Evolutionary conservation across 2,329 filamentous ascomycete genomes (phyloP).

Genomic region (Sclerotinia nivalis): DNA sequence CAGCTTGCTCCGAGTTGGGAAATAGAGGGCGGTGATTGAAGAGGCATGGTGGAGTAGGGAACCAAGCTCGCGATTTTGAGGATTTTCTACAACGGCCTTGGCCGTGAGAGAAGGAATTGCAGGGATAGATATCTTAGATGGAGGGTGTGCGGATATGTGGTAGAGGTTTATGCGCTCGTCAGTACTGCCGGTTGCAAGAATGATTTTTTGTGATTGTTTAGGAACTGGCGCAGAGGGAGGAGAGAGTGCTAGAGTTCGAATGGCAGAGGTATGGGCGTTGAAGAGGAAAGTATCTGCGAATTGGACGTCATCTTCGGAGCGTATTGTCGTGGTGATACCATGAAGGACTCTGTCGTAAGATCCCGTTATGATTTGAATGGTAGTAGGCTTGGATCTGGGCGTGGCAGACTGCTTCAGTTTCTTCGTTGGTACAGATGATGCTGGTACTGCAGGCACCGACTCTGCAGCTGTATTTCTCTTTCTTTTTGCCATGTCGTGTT

Average conservation of each 20-base stretch:
- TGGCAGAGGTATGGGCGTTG: constrained; percentile 86
- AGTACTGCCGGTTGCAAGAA: constrained; percentile 86
- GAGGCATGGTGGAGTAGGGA: constrained; percentile 83
- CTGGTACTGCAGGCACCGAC: constrained; percentile 19
- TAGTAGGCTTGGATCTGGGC: constrained; percentile 44
- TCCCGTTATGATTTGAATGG: constrained; percentile 87
- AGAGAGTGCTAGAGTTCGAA: constrained; percentile 86
- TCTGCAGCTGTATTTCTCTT: constrained; percentile 37
- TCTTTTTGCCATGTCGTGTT: constrained; percentile 39
- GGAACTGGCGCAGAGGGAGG: constrained; percentile 63
- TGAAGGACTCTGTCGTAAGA: constrained; percentile 94
- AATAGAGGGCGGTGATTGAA: constrained; percentile 75
- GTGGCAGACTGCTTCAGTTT: constrained; percentile 35
- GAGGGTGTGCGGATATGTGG: constrained; percentile 73
- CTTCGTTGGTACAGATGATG: constrained; percentile 29
- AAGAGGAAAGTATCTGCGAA: constrained; percentile 96
- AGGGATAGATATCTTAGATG: constrained; percentile 56
- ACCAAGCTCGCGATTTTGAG: constrained; percentile 84
- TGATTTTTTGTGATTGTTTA: constrained; percentile 74
- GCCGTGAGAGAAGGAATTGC: constrained; percentile 67
- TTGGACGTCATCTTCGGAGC: constrained; percentile 50
- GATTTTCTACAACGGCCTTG: constrained; percentile 78
- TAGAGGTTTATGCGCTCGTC: constrained; percentile 97
- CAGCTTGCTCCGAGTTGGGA: constrained; percentile 84
- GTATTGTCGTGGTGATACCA: constrained; percentile 77